Evolutionary conservation across 202 grass and related monocot species (phyloP), one percentile per base, ranked within the genome.

Genomic region (Digitaria exilis): DNA sequence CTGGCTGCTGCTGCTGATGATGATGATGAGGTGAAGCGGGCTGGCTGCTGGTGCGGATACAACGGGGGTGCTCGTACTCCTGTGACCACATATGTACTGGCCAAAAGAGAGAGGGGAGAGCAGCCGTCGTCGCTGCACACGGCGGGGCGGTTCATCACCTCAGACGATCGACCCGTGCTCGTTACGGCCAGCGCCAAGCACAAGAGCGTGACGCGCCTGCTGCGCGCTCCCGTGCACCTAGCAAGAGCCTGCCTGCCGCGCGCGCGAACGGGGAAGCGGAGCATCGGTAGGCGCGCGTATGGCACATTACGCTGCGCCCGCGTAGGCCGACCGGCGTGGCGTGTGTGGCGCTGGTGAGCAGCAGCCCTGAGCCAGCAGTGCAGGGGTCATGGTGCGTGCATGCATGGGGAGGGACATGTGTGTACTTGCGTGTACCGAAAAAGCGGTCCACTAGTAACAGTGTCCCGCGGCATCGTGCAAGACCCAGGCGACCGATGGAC

Each of bases 401-500:
- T 17, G 67, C 19, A 32, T 42, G 61, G n/a, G 12, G 11, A 11
- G 61, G 7, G 21, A 61, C 85, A 62, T 44, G 52, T 34, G 29
- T n/a, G 72, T 87, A 71, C 85, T 76, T 60, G 50, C 25, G 25
- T 75, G 50, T 39, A n/a, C 62, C 42, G 18, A 21, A 82, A n/a
- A 69, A 54, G 52, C 52, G 44, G 56, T 69, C 78, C 78, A 69
- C 78, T 24, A 44, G 4, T 2, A 58, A 2, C 62, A 52, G 62
- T 39, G 9, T 52, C 7, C 32, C 2, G 37, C 55, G 12, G 3
- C 30, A 11, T 57, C 75, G 41, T n/a, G 28, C n/a, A 0, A 46
- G 41, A 12, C 4, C 58, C 16, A 6, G 9, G n/a, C 15, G 55
- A 0, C n/a, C 2, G 32, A 34, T 8, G 25, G 26, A 14, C 25